A percentile compares a stretch with the other conserved stretches of the same genome.
phyloP scores from a whole-genome alignment of 2,329 filamentous ascomycete species.

The Aspergillus texensis region DNA sequence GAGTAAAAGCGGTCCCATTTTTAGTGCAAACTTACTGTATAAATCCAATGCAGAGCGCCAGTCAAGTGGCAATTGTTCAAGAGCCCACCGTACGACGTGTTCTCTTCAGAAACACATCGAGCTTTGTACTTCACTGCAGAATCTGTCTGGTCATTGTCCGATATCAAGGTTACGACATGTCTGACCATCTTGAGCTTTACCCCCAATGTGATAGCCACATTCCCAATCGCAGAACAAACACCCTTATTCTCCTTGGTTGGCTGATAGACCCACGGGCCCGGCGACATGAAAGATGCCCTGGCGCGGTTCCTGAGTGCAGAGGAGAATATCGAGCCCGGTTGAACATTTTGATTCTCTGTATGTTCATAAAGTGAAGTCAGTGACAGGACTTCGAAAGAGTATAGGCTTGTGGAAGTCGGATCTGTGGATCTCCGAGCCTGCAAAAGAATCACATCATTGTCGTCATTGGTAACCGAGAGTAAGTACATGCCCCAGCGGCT shows the following conservation, averaged over 20 bases:
- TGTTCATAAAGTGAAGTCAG: slow-evolving; percentile 22
- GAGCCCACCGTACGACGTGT: slow-evolving; percentile 9
- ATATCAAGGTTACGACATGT: slow-evolving; percentile 20
- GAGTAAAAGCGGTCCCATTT: background rate
- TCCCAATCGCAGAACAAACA: slow-evolving; percentile 22
- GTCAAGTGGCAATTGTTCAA: slow-evolving; percentile 25
- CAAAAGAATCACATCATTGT: slow-evolving; percentile 39
- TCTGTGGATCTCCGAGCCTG: slow-evolving; percentile 22
- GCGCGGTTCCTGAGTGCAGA: slow-evolving; percentile 27
- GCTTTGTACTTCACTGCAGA: slow-evolving; percentile 9
- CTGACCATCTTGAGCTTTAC: slow-evolving; percentile 32
- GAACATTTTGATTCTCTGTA: slow-evolving; percentile 15
- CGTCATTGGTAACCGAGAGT: slow-evolving; percentile 43
- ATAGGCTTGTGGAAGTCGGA: slow-evolving; percentile 9
- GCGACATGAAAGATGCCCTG: slow-evolving; percentile 32
- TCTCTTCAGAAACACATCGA: slow-evolving; percentile 18
- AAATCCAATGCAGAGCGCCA: slow-evolving; percentile 37
- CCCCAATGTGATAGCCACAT: slow-evolving; percentile 34
- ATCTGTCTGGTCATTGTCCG: background rate
- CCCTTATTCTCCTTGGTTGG: background rate
- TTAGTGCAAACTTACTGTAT: slow-evolving; percentile 27
- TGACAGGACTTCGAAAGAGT: slow-evolving; percentile 31
- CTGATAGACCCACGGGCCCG: slow-evolving; percentile 36
- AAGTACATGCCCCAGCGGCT: slow-evolving; percentile 40
- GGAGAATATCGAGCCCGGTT: slow-evolving; percentile 34